phyloP scores from a whole-genome alignment of 495 filamentous ascomycete species.

The Aspergillus biplanus region DNA sequence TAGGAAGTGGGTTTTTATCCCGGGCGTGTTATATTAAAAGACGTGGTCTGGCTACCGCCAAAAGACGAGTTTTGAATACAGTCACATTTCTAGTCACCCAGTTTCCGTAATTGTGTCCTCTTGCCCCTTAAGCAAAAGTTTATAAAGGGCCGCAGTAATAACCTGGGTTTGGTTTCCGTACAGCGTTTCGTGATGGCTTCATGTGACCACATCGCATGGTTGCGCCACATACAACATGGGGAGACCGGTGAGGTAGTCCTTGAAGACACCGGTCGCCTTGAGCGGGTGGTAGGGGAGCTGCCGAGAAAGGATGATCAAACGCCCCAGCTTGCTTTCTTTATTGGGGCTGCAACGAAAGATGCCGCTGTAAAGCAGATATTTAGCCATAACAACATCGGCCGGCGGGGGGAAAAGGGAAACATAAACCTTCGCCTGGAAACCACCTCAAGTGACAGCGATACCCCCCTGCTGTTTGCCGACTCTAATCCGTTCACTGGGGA shows the following conservation, averaged over 20 bases:
- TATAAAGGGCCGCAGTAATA: no score
- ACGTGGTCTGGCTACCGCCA: no score
- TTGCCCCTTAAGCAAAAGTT: no score
- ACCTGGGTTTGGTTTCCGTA: no score
- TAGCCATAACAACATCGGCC: constrained; percentile 24
- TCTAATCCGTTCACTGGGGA: constrained; percentile 21
- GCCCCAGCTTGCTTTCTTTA: constrained; percentile 29
- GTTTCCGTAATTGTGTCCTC: no score
- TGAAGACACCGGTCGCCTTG: constrained; percentile 25
- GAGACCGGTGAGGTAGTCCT: constrained; percentile 22
- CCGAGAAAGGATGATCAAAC: constrained; percentile 24
- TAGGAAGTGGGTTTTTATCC: no score
- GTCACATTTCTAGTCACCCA: no score
- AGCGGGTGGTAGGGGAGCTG: constrained; percentile 25
- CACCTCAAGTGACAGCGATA: constrained; percentile 20
- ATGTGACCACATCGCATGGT: constrained; percentile 26
- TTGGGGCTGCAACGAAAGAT: constrained; percentile 28
- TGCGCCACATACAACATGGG: constrained; percentile 22
- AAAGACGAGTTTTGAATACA: no score
- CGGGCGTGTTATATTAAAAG: no score
- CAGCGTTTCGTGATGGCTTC: no score
- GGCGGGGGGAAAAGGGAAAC: constrained; percentile 18
- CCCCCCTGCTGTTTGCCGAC: constrained; percentile 30
- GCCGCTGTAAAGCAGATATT: constrained; percentile 27
- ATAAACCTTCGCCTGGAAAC: constrained; percentile 27